Conservation (phyloP, 164 flowering plant genomes). For the Piper betle region DNA sequence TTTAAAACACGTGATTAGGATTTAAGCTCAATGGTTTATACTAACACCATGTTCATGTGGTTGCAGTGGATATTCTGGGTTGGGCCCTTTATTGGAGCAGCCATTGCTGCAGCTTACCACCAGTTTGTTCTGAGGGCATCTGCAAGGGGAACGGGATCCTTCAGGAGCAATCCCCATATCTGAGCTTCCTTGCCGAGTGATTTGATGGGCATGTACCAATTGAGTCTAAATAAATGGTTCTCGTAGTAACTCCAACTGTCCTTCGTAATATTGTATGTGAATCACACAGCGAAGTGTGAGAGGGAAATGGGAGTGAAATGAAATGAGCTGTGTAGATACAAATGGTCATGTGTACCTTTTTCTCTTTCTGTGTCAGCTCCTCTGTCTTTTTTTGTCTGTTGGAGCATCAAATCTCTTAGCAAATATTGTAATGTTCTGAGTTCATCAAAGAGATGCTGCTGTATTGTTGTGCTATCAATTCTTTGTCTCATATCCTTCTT, state of each 20-base stretch:
- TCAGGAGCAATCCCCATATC: slow-evolving; percentile 43
- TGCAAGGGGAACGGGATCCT: slow-evolving; percentile 83
- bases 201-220: not conserved
- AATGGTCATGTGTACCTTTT: not conserved
- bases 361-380: not conserved
- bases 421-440: not conserved
- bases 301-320: not conserved
- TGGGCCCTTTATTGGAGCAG: slow-evolving; percentile 86
- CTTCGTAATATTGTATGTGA: no score
- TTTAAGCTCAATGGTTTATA: not conserved
- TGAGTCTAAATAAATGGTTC: not conserved
- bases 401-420: not conserved
- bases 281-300: not conserved
- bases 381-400: not conserved
- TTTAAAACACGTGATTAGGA: not conserved
- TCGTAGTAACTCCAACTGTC: no score
- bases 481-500: no score
- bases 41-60: not conserved
- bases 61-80: slow-evolving; percentile 97
- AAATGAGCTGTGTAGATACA: not conserved
- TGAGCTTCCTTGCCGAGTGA: not conserved
- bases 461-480: no score
- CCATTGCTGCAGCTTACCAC: slow-evolving; percentile 72
- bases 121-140: slow-evolving; percentile 70
- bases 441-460: not conserved